Conservation (phyloP, 163 green algal genomes). For the Scenedesmus sp. region DNA sequence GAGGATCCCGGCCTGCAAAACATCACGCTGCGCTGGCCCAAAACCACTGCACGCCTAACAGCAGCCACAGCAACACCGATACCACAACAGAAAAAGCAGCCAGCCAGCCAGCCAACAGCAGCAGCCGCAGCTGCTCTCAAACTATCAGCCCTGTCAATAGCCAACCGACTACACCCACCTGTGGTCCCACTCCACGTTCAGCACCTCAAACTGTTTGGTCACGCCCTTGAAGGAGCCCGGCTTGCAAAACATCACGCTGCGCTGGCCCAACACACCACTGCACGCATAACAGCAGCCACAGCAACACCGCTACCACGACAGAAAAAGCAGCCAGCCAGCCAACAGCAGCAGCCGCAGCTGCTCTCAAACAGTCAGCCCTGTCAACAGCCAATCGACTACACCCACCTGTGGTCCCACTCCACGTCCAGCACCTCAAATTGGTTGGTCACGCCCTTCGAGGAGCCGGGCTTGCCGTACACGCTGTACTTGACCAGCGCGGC, state of each 20-base stretch:
- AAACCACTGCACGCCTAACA: background rate
- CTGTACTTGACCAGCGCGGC: conserved; percentile 88
- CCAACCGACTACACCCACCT: background rate
- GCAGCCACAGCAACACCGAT: too few relatives aligned
- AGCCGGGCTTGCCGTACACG: conserved; percentile 62
- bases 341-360: background rate
- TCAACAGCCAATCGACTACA: background rate
- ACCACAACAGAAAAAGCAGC: too few relatives aligned
- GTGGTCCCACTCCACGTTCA: conserved; percentile 89
- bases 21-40: conserved; percentile 22
- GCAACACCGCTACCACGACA: background rate
- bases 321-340: too few relatives aligned
- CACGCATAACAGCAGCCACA: background rate
- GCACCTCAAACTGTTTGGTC: conserved; percentile 90
- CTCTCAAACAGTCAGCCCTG: too few relatives aligned
- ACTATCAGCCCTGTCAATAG: background rate
- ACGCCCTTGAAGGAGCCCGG: conserved; percentile 39
- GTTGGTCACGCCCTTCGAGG: conserved; percentile 59
- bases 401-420: conserved; percentile 79
- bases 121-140: background rate
- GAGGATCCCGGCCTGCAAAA: conserved; percentile 55
- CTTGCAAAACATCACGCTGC: conserved; percentile 55
- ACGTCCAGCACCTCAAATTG: conserved; percentile 95
- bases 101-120: background rate
- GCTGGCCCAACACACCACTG: too few relatives aligned